Percentiles rank a stretch among this genome's conserved stretches.
Evolutionary conservation across 1,284 basidiomycete species (phyloP).

Genomic region (Flammula alnicola): DNA sequence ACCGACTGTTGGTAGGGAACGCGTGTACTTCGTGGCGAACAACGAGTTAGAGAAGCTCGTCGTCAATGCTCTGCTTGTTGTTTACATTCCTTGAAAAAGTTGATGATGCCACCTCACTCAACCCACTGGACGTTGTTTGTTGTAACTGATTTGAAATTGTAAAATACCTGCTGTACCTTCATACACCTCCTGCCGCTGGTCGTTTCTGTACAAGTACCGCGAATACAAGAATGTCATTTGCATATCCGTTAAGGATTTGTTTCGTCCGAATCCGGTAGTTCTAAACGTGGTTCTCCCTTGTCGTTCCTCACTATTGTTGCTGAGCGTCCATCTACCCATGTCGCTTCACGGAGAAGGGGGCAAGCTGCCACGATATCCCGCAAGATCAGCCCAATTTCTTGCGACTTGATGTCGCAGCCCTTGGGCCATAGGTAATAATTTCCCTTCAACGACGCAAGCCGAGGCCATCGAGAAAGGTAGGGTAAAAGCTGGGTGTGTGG

Average conservation of each 20-base stretch:
- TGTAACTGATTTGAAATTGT: no score
- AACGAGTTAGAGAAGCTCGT: constrained; percentile 73
- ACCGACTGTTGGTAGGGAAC: constrained; percentile 59
- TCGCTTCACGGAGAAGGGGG: constrained; percentile 7
- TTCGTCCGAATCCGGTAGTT: neutral
- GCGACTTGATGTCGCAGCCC: neutral
- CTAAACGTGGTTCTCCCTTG: constrained; percentile 2
- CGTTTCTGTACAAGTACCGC: no score
- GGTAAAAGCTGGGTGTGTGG: constrained; percentile 9
- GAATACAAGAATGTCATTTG: neutral
- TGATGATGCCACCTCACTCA: neutral
- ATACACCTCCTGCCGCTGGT: no score
- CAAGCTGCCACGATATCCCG: constrained; percentile 5
- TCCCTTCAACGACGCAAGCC: constrained; percentile 11
- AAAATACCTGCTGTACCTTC: neutral
- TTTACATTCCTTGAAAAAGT: constrained; percentile 52
- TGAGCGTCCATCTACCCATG: constrained; percentile 7
- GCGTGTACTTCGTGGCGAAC: constrained; percentile 68
- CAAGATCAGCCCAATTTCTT: neutral
- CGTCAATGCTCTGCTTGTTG: constrained; percentile 72
- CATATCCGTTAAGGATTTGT: neutral
- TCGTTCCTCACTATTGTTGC: constrained; percentile 3
- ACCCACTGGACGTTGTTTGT: neutral
- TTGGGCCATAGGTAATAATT: constrained; percentile 10
- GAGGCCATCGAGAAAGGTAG: constrained; percentile 16